These are phyloP conservation scores for Kodamaea alishanica DNA, from an alignment of 1,139 yeast genomes.

Conservation along the genomic window DNA sequence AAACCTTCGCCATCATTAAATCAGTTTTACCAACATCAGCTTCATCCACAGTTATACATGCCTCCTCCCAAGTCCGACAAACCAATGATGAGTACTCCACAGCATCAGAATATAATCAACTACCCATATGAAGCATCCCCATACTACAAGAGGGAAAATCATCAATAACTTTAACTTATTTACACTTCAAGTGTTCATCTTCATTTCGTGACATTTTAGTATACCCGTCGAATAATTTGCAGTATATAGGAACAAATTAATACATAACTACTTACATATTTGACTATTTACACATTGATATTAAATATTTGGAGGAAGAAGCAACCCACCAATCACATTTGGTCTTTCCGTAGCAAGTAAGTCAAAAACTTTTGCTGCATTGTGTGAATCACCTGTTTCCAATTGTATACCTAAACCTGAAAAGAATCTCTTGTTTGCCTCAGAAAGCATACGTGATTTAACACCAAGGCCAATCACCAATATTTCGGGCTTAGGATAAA, in stretches of 20 bases:
- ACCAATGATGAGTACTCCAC: slow-evolving; percentile 42
- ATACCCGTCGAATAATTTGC: too few species aligned
- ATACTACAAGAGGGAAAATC: slow-evolving; percentile 5
- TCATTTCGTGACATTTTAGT: too few species aligned
- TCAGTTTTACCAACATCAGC: slow-evolving; percentile 8
- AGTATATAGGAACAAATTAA: too few species aligned
- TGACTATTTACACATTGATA: background rate
- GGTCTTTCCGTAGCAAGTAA: slow-evolving; percentile 79
- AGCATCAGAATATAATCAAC: slow-evolving; percentile 23
- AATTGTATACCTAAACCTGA: slow-evolving; percentile 61
- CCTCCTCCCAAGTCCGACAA: slow-evolving; percentile 5
- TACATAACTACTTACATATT: background rate
- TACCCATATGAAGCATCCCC: slow-evolving; percentile 12
- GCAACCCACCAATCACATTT: slow-evolving; percentile 60
- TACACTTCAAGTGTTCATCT: too few species aligned
- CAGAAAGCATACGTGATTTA: slow-evolving; percentile 59
- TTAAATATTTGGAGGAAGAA: slow-evolving; percentile 66
- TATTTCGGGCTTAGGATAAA: slow-evolving; percentile 78
- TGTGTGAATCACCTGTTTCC: slow-evolving; percentile 61
- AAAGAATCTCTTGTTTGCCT: slow-evolving; percentile 47
- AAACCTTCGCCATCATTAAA: slow-evolving; percentile 36
- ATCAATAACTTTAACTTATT: background rate
- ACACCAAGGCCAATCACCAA: slow-evolving; percentile 68
- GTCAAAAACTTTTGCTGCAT: slow-evolving; percentile 71
- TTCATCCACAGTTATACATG: slow-evolving; percentile 6